phyloP scores from a whole-genome alignment of 495 filamentous ascomycete genomes.

The Aspergillus egyptiacus region DNA sequence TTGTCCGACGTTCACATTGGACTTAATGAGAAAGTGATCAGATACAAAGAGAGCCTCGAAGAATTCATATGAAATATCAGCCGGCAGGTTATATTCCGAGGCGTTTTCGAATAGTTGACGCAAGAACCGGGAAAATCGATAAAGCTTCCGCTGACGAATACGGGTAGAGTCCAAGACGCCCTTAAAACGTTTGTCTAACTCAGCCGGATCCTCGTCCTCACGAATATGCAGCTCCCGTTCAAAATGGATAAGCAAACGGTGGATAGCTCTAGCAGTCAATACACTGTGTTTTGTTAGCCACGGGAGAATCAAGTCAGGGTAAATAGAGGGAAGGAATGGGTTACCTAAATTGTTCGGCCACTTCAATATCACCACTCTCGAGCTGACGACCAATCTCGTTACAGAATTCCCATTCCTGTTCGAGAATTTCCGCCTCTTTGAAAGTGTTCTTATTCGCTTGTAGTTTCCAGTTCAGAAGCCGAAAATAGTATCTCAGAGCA shows the following conservation, averaged over 20 bases:
- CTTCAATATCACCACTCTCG: slow-evolving; percentile 88
- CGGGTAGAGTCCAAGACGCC: slow-evolving; percentile 90
- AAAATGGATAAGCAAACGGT: slow-evolving; percentile 81
- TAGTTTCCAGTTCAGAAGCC: slow-evolving; percentile 93
- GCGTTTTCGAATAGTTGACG: slow-evolving; percentile 93
- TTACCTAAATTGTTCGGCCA: slow-evolving; percentile 94
- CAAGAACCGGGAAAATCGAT: slow-evolving; percentile 79
- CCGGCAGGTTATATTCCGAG: slow-evolving; percentile 78
- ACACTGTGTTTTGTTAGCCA: slow-evolving; percentile 44
- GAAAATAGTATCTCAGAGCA: slow-evolving; percentile 95
- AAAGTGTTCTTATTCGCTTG: slow-evolving; percentile 98
- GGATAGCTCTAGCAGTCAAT: slow-evolving; percentile 84
- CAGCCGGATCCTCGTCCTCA: slow-evolving; percentile 71
- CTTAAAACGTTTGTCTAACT: slow-evolving; percentile 97
- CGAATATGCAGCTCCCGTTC: slow-evolving; percentile 81
- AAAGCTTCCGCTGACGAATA: slow-evolving; percentile 83
- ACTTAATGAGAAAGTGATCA: slow-evolving; percentile 70
- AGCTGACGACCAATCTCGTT: slow-evolving; percentile 86
- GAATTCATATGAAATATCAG: slow-evolving; percentile 61
- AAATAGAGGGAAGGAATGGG: not conserved
- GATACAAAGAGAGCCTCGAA: slow-evolving; percentile 77
- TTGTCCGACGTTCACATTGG: slow-evolving; percentile 55
- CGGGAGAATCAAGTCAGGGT: not conserved
- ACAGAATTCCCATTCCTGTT: slow-evolving; percentile 95
- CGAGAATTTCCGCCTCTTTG: slow-evolving; percentile 95